Conservation (phyloP, 192 early-diverging fungal genomes). For the Coemansia sp. region DNA sequence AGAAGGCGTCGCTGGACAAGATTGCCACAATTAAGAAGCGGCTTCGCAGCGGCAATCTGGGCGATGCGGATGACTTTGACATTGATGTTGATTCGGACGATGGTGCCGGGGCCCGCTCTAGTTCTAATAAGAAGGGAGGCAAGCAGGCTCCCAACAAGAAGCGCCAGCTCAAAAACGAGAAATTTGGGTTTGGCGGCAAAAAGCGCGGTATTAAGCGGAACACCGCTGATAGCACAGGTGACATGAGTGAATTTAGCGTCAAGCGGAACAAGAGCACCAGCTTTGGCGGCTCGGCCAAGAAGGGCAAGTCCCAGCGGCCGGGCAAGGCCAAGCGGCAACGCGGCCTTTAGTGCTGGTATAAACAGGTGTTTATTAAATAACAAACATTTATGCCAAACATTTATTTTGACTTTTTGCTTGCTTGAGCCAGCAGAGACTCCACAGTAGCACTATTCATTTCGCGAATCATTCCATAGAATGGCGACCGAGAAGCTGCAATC, state of each 20-base stretch:
- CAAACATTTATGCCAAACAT: too few species aligned
- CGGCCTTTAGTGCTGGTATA: constrained; percentile 12
- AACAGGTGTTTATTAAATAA: too few species aligned
- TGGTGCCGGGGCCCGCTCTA: background rate
- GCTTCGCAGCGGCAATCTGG: constrained; percentile 55
- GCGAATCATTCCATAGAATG: too few species aligned
- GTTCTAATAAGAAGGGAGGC: constrained; percentile 17
- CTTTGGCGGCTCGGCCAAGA: constrained; percentile 23
- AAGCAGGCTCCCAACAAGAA: constrained; percentile 43
- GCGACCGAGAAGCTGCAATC: too few species aligned
- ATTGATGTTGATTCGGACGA: constrained; percentile 44
- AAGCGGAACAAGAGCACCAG: constrained; percentile 43
- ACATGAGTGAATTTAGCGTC: constrained; percentile 65
- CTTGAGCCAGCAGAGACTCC: too few species aligned
- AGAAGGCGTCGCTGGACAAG: constrained; percentile 87
- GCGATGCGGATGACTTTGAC: constrained; percentile 49
- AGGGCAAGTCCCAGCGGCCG: constrained; percentile 36
- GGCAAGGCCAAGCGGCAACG: constrained; percentile 48
- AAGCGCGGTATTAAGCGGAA: constrained; percentile 78
- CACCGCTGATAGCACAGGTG: constrained; percentile 70
- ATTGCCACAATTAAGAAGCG: constrained; percentile 87
- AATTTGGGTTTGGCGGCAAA: constrained; percentile 91
- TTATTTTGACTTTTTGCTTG: too few species aligned
- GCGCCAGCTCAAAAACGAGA: constrained; percentile 71
- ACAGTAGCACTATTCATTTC: too few species aligned